Conservation (phyloP, 306 rosid genomes). For the Prunus salicina region DNA sequence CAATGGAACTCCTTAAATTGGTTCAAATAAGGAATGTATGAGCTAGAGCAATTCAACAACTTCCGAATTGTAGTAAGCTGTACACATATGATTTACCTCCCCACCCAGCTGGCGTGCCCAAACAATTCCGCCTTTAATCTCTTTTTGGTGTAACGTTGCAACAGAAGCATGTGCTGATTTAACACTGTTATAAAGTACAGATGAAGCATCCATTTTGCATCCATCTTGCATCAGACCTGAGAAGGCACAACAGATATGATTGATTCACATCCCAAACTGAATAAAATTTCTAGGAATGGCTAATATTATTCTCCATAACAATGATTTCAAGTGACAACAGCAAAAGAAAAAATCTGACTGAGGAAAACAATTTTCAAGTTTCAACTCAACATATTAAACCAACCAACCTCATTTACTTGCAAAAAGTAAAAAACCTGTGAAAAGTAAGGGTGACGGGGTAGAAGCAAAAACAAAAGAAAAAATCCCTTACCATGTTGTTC, state of each 20-base stretch:
- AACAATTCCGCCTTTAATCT: constrained; percentile 61
- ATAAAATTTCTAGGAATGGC: neutral
- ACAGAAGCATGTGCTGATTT: constrained; percentile 88
- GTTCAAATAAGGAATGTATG: neutral
- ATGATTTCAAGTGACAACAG: neutral
- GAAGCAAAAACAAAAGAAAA: constrained; percentile 14
- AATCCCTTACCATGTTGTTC: constrained; percentile 56
- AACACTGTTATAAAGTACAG: constrained; percentile 86
- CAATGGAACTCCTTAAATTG: neutral
- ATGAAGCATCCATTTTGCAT: constrained; percentile 78
- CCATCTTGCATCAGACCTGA: constrained; percentile 92
- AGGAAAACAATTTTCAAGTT: neutral
- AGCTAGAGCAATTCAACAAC: neutral
- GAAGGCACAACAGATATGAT: constrained; percentile 21
- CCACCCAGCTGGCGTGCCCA: constrained; percentile 99
- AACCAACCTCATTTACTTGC: neutral
- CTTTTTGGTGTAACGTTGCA: constrained; percentile 61
- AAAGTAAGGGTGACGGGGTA: neutral
- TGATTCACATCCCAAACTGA: constrained; percentile 8
- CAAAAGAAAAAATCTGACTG: neutral
- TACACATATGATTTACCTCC: constrained; percentile 51
- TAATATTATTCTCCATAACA: neutral
- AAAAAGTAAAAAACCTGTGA: neutral
- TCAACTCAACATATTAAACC: neutral
- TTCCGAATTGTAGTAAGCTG: neutral